Evolutionary conservation across 2,329 filamentous ascomycete genomes (phyloP), one percentile per base, ranked within the genome.

Genomic region (Nannizzia gypsea): DNA sequence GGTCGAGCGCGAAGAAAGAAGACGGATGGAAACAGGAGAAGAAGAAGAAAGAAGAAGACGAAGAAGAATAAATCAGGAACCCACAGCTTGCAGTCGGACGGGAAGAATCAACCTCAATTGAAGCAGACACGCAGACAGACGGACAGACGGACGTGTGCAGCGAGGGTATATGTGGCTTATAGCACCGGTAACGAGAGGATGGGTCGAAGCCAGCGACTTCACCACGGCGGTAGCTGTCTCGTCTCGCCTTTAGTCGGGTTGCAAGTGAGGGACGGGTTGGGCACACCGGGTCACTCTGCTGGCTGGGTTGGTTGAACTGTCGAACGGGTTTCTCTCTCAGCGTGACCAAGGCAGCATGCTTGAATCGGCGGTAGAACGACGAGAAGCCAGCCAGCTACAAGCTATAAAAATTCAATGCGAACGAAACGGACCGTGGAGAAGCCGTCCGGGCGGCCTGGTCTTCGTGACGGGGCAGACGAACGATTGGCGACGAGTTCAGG

Each of bases 361-460:
- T 36, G 31, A 59, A 60, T 63, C 61, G 60, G 61, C 60, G 40
- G 52, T 42, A 42, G 15, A 42, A 42, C 31, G n/a, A 42, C 38
- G n/a, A 42, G 38, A 42, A n/a, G 38, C 38, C n/a, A 17, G 38
- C 38, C 31, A 52, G 55, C 44, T 11, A 31, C 52, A 24, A 55
- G 13, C 28, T 15, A 24, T 24, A 11, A 17, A 40, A 42, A 40
- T 22, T 56, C 38, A 42, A 56, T 42, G 54, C 34, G 22, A 42
- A 26, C 34, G n/a, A 42, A 42, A 56, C 38, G 54, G 34, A 13
- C 17, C 6, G 54, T 24, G 34, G 38, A 42, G 22, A 42, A 63
- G 57, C 60, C 60, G 59, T 59, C 59, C 50, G 59, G 57, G 59
- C 60, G 59, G 62, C 60, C 60, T 61, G 50, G 59, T 61, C 57